Evolutionary conservation across 176 grass and related monocot genomes (phyloP), one percentile per base, ranked within the genome.

Genomic region (Urochloa ruziziensis): DNA sequence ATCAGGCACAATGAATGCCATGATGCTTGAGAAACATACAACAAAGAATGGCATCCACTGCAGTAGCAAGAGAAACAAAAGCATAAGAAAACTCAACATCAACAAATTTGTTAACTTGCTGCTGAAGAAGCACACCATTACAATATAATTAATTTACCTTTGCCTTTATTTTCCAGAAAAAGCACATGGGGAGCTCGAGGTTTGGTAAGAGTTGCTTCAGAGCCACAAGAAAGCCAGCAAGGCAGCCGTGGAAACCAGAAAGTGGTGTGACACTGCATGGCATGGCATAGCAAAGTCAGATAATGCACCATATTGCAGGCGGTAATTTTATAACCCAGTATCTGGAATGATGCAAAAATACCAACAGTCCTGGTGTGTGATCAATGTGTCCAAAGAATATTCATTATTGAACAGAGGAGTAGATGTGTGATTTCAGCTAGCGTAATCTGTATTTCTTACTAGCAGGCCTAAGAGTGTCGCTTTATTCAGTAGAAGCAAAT

Each of bases 151-250:
- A 63, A 24, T 43, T 84, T 82, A 95, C 95, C 93, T 96, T 99
- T 43, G 97, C 93, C 92, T 99, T 99, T 30, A 99, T 94, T 88
- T 96, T 99, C 85, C 94, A 96, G 80, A 97, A 97, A 87, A 97
- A 97, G 35, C 90, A 94, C 90, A 88, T 96, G 18, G 94, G 94
- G 23, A 97, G 85, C 80, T 99, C 97, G 80, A 94, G 93, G 77
- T 96, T 90, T 84, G 97, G 97, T 89, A 99, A 74, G 35, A 99
- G 75, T 40, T 99, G 97, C 65, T 99, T 99, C 72, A 96, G 78
- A 75, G 83, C 97, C 63, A 99, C 97, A 35, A 99, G 81, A 80
- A 96, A 93, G 79, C 93, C 97, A 29, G 97, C 94, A 80, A 99
- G 91, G 43, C 80, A 82, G 48, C 97, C 93, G 62, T 99, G 91